Percentiles rank a stretch among this genome's conserved stretches.
These are phyloP conservation scores for Diaporthe longicolla DNA, from an alignment of 2,329 filamentous ascomycete genomes.

Conservation along the genomic window DNA sequence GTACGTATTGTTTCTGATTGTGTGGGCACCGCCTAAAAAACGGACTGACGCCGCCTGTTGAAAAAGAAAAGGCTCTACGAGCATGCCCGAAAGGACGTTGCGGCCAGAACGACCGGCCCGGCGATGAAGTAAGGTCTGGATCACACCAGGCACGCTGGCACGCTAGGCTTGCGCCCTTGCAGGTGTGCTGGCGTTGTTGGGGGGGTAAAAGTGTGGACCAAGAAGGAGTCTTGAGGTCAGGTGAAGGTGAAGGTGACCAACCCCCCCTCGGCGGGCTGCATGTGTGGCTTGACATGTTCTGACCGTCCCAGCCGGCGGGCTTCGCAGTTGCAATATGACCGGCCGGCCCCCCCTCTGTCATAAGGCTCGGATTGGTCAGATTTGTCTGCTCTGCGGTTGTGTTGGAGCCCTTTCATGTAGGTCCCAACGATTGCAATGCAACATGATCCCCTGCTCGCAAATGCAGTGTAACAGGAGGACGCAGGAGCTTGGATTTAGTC, in stretches of 20 bases:
- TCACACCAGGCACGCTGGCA: neutral
- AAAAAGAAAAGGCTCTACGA: constrained; percentile 3
- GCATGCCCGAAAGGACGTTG: neutral
- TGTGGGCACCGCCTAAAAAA: constrained; percentile 10
- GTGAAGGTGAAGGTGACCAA: constrained; percentile 35
- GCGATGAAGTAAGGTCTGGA: neutral
- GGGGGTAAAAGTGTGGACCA: constrained; percentile 17
- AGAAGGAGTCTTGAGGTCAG: constrained; percentile 35
- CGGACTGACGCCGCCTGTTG: constrained; percentile 8
- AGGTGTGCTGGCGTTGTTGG: neutral
- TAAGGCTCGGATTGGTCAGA: constrained; percentile 13
- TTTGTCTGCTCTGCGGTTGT: constrained; percentile 4
- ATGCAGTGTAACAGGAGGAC: constrained; percentile 37
- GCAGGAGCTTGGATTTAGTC: constrained; percentile 26
- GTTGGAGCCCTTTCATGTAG: constrained; percentile 16
- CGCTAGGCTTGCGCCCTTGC: constrained; percentile 24
- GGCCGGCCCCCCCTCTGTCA: constrained; percentile 6
- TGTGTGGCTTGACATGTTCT: constrained; percentile 34
- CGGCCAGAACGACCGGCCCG: neutral
- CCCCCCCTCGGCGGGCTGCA: constrained; percentile 13
- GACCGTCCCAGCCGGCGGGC: constrained; percentile 16
- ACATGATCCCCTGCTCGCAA: constrained; percentile 22
- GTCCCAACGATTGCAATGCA: constrained; percentile 28
- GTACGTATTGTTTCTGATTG: constrained; percentile 11
- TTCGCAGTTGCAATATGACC: constrained; percentile 12